Base-by-base conservation (phyloP, 352 stramenopile genomes). In the Globisporangium viniferum region DNA sequence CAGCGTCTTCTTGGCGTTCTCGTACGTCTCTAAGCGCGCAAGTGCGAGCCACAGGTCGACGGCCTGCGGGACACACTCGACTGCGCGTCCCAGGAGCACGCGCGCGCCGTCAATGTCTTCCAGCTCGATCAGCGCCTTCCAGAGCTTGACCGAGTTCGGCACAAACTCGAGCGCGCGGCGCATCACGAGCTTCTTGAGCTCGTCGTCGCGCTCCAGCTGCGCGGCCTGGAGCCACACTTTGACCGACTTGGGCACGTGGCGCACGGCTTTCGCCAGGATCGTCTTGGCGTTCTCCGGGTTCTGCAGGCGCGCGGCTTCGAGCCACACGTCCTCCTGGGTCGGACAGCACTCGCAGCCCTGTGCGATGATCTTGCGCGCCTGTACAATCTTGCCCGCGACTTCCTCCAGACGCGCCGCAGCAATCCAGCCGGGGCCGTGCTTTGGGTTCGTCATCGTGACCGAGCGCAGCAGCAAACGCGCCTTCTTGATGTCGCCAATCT, bases 401-500 rank as follows among this genome's bases (percentile, higher is more conserved):
- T 99, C 97, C 72, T 99, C 98, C 14, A 99, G 84, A 20, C 98
- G 85, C n/a, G 98, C 97, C 0, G 97, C 95, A 0, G 97, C 97
- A 74, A 99, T 99, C 98, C 98, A 99, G 29, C 97, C 97, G 0
- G 97, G 97, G 7, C 89, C 96, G 78, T 99, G 97, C 71, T 98
- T 99, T 2, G 97, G 98, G 85, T 99, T 99, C 2, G 96, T 99
- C 79, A 98, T 93, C 4, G 97, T 98, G 14, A 99, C 94, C 1
- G 89, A 98, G 62, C 97, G 97, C 12, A 99, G 85, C 15, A 99
- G 75, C 51, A 99, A 74, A 10, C 97, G 86, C 24, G 97, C 97
- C 73, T 99, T 99, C 72, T 99, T 98, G 53, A 99, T 98, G 78
- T 99, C 98, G 27, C 95, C 97, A 48, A 99, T 96, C 76, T 99